A percentile compares a stretch with the other conserved stretches of the same genome.
phyloP scores from a whole-genome alignment of 2,329 filamentous ascomycete genomes.

The Aureobasidium sp. region DNA sequence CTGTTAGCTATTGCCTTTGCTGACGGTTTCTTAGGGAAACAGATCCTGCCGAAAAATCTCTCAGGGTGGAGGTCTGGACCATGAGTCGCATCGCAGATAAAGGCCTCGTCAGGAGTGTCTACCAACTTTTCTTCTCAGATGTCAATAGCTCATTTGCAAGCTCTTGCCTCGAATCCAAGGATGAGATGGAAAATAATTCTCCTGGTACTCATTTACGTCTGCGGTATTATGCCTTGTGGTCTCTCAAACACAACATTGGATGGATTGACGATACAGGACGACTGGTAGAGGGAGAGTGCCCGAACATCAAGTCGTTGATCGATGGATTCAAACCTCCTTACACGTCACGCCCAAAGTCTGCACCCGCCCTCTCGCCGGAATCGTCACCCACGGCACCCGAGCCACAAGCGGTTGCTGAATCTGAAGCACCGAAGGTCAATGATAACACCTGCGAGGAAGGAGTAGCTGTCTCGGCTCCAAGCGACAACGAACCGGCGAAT shows the following conservation, averaged over 20 bases:
- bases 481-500: neutral
- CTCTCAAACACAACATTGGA: neutral
- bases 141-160: neutral
- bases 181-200: neutral
- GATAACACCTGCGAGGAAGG: neutral
- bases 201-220: neutral
- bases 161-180: neutral
- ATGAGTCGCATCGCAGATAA: neutral
- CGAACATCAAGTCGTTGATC: neutral
- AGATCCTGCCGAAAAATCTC: neutral
- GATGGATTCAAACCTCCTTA: too few relatives aligned
- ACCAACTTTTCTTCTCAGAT: neutral
- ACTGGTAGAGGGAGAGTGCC: neutral
- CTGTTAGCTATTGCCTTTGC: neutral
- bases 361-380: neutral
- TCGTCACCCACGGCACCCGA: neutral
- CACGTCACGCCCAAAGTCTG: too few relatives aligned
- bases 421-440: neutral
- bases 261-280: neutral
- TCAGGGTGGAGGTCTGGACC: neutral
- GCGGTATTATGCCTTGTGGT: neutral
- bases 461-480: neutral
- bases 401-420: neutral
- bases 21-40: neutral
- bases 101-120: neutral